Evolutionary conservation across 768 basidiomycete genomes (phyloP).

Genomic region (Hysterangium stoloniferum): DNA sequence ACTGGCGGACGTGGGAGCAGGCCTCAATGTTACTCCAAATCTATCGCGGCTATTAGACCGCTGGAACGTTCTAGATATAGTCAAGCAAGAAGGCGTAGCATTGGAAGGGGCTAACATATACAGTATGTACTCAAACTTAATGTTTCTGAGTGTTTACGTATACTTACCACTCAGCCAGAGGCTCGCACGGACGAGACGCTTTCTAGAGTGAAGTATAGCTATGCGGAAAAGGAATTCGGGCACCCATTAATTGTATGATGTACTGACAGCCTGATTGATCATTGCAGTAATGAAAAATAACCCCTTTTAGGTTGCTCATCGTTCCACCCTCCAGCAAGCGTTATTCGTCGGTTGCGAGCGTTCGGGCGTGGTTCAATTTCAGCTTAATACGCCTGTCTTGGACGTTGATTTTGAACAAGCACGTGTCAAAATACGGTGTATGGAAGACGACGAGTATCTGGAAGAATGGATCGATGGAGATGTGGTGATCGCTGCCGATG

Average conservation of each 20-base stretch:
- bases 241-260: constrained; percentile 19
- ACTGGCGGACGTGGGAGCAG: constrained; percentile 29
- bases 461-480: constrained; percentile 25
- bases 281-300: not conserved
- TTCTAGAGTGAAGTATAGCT: constrained; percentile 22
- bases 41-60: constrained; percentile 23
- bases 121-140: constrained; percentile 16
- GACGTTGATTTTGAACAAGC: constrained; percentile 24
- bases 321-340: constrained; percentile 25
- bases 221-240: constrained; percentile 24
- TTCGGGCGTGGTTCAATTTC: constrained; percentile 23
- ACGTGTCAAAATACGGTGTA: constrained; percentile 13
- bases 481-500: constrained; percentile 31
- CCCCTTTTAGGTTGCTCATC: constrained; percentile 24
- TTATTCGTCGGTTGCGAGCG: constrained; percentile 23
- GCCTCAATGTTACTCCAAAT: constrained; percentile 32
- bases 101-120: constrained; percentile 23
- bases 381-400: constrained; percentile 20
- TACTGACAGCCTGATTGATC: not conserved
- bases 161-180: constrained; percentile 11
- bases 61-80: constrained; percentile 25
- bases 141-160: not conserved
- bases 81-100: constrained; percentile 22
- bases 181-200: constrained; percentile 25
- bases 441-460: constrained; percentile 13